These are phyloP conservation scores for Candida nitratophila DNA, from an alignment of 805 yeast species.

Conservation along the genomic window DNA sequence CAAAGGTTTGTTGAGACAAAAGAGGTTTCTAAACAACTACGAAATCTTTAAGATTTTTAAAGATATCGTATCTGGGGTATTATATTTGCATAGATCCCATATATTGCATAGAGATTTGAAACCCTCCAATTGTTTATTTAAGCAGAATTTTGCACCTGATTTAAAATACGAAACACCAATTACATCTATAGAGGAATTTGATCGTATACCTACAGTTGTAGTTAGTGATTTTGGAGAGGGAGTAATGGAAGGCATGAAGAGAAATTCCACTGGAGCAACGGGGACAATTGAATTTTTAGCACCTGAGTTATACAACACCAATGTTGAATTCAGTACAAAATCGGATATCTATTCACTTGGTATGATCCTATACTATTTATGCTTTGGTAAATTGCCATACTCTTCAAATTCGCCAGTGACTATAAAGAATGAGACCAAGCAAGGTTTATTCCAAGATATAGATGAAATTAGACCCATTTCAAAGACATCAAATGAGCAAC, in stretches of 20 bases:
- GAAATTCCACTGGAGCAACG: slow-evolving; percentile 73
- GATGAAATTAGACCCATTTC: slow-evolving; percentile 8
- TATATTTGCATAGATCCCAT: slow-evolving; percentile 64
- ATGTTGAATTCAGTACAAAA: slow-evolving; percentile 54
- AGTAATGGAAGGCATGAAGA: slow-evolving; percentile 56
- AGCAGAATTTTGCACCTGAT: slow-evolving; percentile 21
- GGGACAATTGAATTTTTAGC: slow-evolving; percentile 88
- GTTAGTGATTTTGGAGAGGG: slow-evolving; percentile 92
- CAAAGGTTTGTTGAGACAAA: background rate
- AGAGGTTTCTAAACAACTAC: slow-evolving; percentile 33
- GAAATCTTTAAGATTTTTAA: slow-evolving; percentile 65
- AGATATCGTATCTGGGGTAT: slow-evolving; percentile 65
- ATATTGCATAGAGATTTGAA: slow-evolving; percentile 85
- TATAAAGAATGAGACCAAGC: slow-evolving; percentile 17
- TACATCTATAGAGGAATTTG: slow-evolving; percentile 14
- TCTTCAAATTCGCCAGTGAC: slow-evolving; percentile 15
- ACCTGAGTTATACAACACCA: slow-evolving; percentile 57
- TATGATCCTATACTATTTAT: slow-evolving; percentile 67
- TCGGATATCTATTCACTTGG: slow-evolving; percentile 84
- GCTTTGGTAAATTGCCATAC: slow-evolving; percentile 69
- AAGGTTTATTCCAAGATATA: slow-evolving; percentile 15
- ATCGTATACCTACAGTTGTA: slow-evolving; percentile 54
- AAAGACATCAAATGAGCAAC: background rate
- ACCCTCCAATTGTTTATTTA: slow-evolving; percentile 79
- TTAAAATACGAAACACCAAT: slow-evolving; percentile 15